Base-by-base conservation (phyloP, 768 basidiomycete species). In the Amylocystis lapponica region DNA sequence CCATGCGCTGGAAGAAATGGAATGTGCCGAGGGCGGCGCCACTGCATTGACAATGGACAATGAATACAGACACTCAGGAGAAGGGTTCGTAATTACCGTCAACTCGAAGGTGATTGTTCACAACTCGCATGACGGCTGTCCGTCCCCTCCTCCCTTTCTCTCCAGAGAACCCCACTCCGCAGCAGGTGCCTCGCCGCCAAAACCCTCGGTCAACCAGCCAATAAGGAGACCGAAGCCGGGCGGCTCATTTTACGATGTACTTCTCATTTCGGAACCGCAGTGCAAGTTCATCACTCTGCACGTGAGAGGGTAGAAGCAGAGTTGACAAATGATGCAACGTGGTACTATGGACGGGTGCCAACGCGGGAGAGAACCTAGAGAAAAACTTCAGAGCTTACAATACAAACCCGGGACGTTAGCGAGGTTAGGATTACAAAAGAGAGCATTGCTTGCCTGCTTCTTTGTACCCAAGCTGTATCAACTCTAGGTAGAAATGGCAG, bases 181-280 rank as follows among this genome's bases (percentile, higher is more conserved):
- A 68, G 39, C 94, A 50, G 84, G 60, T n/a, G 83, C 76, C 61
- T 91, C 89, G 43, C 93, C 83, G 46, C 93, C 81, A 42, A 84
- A 71, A 13, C 92, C 93, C 60, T 97, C 94, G 19, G 91, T 96
- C 44, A 98, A 67, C 96, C 96, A 99, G 23, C 95, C 94, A 2
- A 98, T 75, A 7, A 99, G 71, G 22, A 99, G 78, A 33, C 86
- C 78, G 59, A 96, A 95, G 6, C 93, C 89, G 93, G 93, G 21
- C 89, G 78, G 42, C 87, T 89, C 79, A 98, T 88, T 31, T 79
- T 39, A 98, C 74, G 26, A 79, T 77, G 64, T 97, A 99, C 63
- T 93, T 92, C 63, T 96, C 91, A 37, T 81, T 81, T 43, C 89
- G 74, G 56, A 95, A 93, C 8, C 88, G 77, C 58, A 87, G 84